A percentile compares a stretch with the other conserved stretches of the same genome.
Evolutionary conservation across 2,329 filamentous ascomycete genomes (phyloP).

Genomic region (Alternaria sp.): DNA sequence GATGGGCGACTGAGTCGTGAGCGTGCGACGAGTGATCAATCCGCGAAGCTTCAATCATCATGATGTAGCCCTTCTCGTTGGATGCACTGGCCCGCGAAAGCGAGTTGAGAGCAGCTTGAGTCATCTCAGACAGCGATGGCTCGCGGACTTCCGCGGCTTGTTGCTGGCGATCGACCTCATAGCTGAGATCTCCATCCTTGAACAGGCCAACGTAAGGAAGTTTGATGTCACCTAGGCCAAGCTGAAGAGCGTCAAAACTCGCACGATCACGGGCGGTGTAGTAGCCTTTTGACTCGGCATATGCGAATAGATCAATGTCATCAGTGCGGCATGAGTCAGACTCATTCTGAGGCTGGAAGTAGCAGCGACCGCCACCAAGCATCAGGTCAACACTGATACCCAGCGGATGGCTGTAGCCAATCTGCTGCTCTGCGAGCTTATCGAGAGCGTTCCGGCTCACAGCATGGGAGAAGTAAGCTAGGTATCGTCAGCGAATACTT

Average conservation of each 20-base stretch:
- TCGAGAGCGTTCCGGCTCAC: slow-evolving; percentile 43
- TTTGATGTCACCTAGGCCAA: slow-evolving; percentile 26
- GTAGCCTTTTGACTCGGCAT: slow-evolving; percentile 45
- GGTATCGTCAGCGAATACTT: background rate
- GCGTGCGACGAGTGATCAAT: slow-evolving; percentile 35
- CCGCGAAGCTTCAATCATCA: slow-evolving; percentile 43
- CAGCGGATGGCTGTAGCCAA: slow-evolving; percentile 51
- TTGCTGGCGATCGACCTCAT: slow-evolving; percentile 47
- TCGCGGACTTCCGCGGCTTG: slow-evolving; percentile 38
- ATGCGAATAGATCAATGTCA: slow-evolving; percentile 46
- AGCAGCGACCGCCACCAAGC: slow-evolving; percentile 52
- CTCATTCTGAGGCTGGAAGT: slow-evolving; percentile 50
- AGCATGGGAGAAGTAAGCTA: slow-evolving; percentile 44
- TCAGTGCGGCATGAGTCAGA: slow-evolving; percentile 48
- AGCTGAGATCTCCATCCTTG: slow-evolving; percentile 37
- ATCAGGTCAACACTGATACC: slow-evolving; percentile 49
- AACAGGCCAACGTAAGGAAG: slow-evolving; percentile 51
- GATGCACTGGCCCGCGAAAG: slow-evolving; percentile 44
- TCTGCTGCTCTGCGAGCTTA: slow-evolving; percentile 50
- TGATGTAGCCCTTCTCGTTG: slow-evolving; percentile 48
- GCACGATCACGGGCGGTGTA: slow-evolving; percentile 46
- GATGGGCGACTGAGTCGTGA: slow-evolving; percentile 33
- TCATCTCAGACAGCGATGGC: slow-evolving; percentile 52
- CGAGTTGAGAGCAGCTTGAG: slow-evolving; percentile 47
- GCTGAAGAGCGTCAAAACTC: slow-evolving; percentile 43